Percentiles rank a stretch among this genome's conserved stretches.
These are phyloP conservation scores for Fusarium bulbicola DNA, from an alignment of 2,329 filamentous ascomycete species.

Conservation along the genomic window DNA sequence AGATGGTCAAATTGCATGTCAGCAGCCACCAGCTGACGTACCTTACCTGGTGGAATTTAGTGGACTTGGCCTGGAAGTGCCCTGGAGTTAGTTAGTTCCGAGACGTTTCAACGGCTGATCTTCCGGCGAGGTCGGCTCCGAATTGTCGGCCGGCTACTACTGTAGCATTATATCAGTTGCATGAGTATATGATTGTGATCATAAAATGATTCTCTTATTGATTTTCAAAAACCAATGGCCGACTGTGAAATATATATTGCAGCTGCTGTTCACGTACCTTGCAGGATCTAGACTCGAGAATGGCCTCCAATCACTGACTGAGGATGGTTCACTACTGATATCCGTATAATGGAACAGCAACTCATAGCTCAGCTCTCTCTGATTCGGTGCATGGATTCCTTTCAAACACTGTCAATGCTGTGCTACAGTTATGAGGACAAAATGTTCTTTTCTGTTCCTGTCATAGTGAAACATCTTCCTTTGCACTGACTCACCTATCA, in stretches of 20 bases:
- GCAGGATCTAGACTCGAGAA: background rate
- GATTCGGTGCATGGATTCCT: background rate
- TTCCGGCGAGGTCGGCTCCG: slow-evolving; percentile 15
- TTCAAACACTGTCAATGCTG: background rate
- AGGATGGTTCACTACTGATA: background rate
- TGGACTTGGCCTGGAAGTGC: slow-evolving; percentile 28
- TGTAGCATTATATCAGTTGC: background rate
- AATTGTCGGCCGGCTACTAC: slow-evolving; percentile 21
- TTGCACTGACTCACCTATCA: background rate
- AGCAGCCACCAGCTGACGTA: slow-evolving; percentile 21
- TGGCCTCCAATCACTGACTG: background rate
- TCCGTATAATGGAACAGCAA: background rate
- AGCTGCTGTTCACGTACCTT: background rate
- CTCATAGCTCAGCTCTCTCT: background rate
- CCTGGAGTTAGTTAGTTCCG: slow-evolving; percentile 24
- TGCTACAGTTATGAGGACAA: background rate
- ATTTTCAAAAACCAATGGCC: background rate
- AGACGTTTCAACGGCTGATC: slow-evolving; percentile 27
- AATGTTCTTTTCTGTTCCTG: background rate
- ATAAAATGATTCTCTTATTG: background rate
- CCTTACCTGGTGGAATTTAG: slow-evolving; percentile 36
- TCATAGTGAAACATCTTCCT: background rate
- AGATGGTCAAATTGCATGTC: slow-evolving; percentile 32
- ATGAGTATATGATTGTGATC: background rate
- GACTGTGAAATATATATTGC: background rate